Conservation (phyloP, 768 basidiomycete genomes). For the Mycena leptocephala region DNA sequence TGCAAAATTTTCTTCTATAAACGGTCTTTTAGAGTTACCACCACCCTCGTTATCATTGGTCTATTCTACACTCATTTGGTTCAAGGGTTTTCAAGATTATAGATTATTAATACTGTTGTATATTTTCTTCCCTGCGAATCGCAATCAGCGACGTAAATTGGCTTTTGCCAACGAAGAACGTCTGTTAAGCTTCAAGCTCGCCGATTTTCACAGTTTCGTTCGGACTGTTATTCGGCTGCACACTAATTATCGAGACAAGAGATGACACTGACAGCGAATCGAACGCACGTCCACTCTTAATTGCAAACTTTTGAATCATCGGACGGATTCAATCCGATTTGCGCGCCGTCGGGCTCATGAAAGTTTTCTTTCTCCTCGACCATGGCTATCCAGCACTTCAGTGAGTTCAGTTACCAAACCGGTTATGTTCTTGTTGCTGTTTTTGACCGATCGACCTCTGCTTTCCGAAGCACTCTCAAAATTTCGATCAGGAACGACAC, state of each 20-base stretch:
- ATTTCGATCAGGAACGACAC: constrained; percentile 25
- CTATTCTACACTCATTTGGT: background rate
- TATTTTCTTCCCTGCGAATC: background rate
- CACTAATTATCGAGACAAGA: background rate
- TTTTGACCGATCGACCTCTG: background rate
- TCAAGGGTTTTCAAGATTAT: background rate
- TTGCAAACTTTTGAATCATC: background rate
- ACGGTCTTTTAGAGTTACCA: constrained; percentile 19
- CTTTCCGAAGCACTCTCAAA: constrained; percentile 23
- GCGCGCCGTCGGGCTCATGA: background rate
- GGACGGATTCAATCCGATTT: constrained; percentile 17
- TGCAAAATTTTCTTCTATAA: no score
- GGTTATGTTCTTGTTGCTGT: background rate
- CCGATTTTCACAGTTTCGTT: background rate
- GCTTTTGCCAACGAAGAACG: background rate
- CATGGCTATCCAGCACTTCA: constrained; percentile 35
- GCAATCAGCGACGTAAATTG: background rate
- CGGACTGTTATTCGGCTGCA: background rate
- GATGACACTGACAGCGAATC: constrained; percentile 24
- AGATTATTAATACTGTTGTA: background rate
- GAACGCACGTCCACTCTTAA: constrained; percentile 18
- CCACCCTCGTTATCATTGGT: background rate
- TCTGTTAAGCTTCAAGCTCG: background rate
- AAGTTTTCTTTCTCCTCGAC: background rate
- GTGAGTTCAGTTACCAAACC: constrained; percentile 13